A percentile compares a stretch with the other conserved stretches of the same genome.
These are phyloP conservation scores for Xylariales sp. DNA, from an alignment of 2,329 filamentous ascomycete genomes.

Conservation along the genomic window DNA sequence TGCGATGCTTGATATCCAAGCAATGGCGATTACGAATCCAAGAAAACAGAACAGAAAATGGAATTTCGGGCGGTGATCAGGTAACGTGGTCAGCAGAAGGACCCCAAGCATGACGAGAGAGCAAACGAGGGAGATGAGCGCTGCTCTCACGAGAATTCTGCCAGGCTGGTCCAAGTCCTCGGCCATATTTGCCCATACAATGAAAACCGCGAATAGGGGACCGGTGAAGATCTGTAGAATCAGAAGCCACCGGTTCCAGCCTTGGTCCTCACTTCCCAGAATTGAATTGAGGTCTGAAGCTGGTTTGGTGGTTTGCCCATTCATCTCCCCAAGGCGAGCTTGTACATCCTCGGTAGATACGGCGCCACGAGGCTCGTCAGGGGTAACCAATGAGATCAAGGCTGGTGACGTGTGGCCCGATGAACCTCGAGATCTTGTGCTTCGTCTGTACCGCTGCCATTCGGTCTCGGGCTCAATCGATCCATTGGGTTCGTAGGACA, in stretches of 20 bases:
- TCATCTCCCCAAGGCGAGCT: constrained; percentile 3
- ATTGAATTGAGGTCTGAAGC: constrained; percentile 20
- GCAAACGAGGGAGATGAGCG: constrained; percentile 60
- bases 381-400: constrained; percentile 11
- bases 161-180: constrained; percentile 52
- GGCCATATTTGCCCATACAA: constrained; percentile 66
- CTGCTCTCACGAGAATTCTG: constrained; percentile 48
- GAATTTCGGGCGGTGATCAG: constrained; percentile 63
- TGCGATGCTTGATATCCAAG: constrained; percentile 95
- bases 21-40: constrained; percentile 86
- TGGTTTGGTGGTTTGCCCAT: constrained; percentile 17
- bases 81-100: constrained; percentile 64
- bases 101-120: constrained; percentile 64
- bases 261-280: constrained; percentile 36
- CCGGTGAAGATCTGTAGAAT: constrained; percentile 81
- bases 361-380: constrained; percentile 3
- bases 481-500: constrained; percentile 29
- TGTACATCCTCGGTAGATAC: background rate
- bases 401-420: constrained; percentile 10
- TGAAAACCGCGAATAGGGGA: constrained; percentile 73
- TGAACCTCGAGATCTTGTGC: constrained; percentile 32
- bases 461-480: constrained; percentile 43
- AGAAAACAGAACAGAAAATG: constrained; percentile 79
- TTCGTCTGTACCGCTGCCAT: constrained; percentile 55
- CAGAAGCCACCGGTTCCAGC: constrained; percentile 91